phyloP scores from a whole-genome alignment of 2,329 filamentous ascomycete genomes.

The Cercospora zeina region DNA sequence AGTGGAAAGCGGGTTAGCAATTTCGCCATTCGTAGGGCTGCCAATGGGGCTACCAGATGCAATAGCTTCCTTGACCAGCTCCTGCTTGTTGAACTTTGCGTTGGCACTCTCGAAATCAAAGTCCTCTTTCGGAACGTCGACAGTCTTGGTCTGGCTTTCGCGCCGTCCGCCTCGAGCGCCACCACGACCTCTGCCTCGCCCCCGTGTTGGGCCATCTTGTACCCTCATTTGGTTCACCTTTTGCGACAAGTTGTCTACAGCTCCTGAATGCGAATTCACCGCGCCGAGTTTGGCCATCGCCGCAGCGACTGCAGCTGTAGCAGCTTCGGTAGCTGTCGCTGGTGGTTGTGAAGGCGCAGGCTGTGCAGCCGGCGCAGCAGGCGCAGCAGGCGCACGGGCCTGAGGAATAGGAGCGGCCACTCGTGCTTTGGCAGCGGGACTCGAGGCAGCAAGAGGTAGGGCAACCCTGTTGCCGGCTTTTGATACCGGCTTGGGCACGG shows the following conservation, averaged over 20 bases:
- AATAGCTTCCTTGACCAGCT: constrained; percentile 84
- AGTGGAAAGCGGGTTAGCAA: constrained; percentile 28
- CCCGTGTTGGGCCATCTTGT: constrained; percentile 38
- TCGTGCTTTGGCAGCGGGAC: constrained; percentile 33
- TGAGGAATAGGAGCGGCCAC: constrained; percentile 14
- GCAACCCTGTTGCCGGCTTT: constrained; percentile 55
- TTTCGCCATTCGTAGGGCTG: constrained; percentile 39
- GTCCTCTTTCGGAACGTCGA: constrained; percentile 86
- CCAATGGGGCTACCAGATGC: constrained; percentile 69
- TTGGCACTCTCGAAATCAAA: constrained; percentile 89
- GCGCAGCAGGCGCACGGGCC: constrained; percentile 16
- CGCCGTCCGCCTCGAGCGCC: constrained; percentile 44
- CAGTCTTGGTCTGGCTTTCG: constrained; percentile 49
- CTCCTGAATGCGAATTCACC: constrained; percentile 30
- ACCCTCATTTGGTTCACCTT: constrained; percentile 74
- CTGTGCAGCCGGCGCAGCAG: constrained; percentile 18
- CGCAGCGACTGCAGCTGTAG: constrained; percentile 74
- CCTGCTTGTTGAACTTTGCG: constrained; percentile 85
- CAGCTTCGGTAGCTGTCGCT: constrained; percentile 67
- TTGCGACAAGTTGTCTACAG: constrained; percentile 68
- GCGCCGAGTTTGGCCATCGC: constrained; percentile 72
- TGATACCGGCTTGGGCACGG: constrained; percentile 41
- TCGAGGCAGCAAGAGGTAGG: constrained; percentile 59
- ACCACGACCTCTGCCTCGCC: constrained; percentile 52
- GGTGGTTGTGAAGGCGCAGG: constrained; percentile 26